Evolutionary conservation across 495 filamentous ascomycete genomes (phyloP).

Genomic region (Lasiosphaeriaceae sp.): DNA sequence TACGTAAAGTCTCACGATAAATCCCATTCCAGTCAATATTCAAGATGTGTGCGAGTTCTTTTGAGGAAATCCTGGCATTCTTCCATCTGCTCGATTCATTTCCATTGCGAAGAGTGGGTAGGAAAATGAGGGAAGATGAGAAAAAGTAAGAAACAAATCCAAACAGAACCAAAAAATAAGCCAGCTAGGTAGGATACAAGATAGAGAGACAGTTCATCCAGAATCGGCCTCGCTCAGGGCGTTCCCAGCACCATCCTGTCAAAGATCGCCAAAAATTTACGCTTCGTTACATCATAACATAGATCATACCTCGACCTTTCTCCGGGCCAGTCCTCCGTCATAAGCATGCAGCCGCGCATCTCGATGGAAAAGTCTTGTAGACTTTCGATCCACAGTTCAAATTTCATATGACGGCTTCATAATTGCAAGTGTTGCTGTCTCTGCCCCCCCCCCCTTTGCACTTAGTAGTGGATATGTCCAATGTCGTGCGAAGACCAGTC

Average conservation of each 20-base stretch:
- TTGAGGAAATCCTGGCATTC: background rate
- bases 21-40: background rate
- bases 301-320: background rate
- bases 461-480: conserved; percentile 25
- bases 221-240: background rate
- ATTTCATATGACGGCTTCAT: too few species aligned
- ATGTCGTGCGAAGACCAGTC: conserved; percentile 41
- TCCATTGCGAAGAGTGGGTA: conserved; percentile 4
- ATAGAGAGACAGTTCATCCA: conserved; percentile 11
- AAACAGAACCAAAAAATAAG: conserved; percentile 11
- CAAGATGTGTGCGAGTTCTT: background rate
- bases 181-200: conserved; percentile 17
- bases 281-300: conserved; percentile 25
- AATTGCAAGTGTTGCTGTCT: too few species aligned
- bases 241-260: background rate
- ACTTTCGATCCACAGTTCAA: background rate
- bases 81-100: conserved; percentile 7
- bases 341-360: background rate
- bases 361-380: too few species aligned
- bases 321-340: background rate
- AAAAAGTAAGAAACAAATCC: conserved; percentile 8
- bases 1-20: background rate
- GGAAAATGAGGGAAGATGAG: conserved; percentile 14
- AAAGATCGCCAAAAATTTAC: conserved; percentile 5
- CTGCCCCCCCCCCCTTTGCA: background rate